These are phyloP conservation scores for Mycogone perniciosa DNA, from an alignment of 2,329 filamentous ascomycete genomes.

Conservation along the genomic window DNA sequence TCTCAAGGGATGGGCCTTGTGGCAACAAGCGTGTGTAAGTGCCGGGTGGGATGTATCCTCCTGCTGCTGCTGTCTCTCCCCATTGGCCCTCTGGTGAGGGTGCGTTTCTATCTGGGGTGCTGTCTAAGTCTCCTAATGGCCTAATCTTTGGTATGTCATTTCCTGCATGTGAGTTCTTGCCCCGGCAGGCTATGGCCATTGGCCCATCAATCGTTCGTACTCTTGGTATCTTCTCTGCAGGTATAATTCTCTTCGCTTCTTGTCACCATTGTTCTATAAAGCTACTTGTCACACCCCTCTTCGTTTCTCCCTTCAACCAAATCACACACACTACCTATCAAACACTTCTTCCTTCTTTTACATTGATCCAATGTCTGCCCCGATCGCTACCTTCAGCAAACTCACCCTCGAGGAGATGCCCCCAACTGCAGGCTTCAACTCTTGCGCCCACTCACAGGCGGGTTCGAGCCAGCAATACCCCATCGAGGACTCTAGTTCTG, in stretches of 20 bases:
- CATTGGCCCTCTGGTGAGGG: too few species aligned
- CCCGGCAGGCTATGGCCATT: too few species aligned
- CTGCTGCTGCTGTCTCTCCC: too few species aligned
- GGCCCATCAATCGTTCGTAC: neutral
- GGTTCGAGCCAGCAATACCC: conserved; percentile 1
- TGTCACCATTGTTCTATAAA: conserved; percentile 3
- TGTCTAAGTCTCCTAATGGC: neutral
- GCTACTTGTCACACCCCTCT: neutral
- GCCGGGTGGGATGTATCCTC: neutral
- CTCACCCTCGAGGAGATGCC: conserved; percentile 27
- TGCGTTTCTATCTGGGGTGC: neutral
- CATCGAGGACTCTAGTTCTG: conserved; percentile 22
- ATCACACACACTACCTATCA: neutral
- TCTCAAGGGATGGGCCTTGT: neutral
- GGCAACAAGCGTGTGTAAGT: neutral
- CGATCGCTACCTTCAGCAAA: conserved; percentile 21
- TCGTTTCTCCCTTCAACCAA: neutral
- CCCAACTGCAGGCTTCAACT: conserved; percentile 17
- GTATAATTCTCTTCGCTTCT: neutral
- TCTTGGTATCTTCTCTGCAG: neutral
- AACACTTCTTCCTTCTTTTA: neutral
- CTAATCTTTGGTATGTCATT: neutral
- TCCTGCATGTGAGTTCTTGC: neutral
- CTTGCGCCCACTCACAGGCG: conserved; percentile 12
- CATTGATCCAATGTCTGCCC: conserved; percentile 21